phyloP scores from a whole-genome alignment of 768 basidiomycete genomes.

The Russula earlei region DNA sequence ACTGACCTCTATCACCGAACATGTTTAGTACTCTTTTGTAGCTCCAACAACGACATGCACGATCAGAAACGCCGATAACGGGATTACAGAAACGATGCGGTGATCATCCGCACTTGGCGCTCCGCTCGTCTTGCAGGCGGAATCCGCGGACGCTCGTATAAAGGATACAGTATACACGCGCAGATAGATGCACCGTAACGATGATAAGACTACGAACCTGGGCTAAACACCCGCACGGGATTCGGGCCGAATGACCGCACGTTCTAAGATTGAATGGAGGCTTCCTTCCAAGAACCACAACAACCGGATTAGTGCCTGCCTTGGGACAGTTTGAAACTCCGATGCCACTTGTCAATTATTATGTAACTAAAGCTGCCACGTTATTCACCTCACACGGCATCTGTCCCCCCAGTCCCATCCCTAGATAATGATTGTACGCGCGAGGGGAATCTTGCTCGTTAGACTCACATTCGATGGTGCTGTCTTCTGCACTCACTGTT shows the following conservation, averaged over 20 bases:
- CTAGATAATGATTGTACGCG: no score
- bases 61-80: slow-evolving; percentile 8
- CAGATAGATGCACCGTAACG: neutral
- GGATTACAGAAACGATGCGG: neutral
- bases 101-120: neutral
- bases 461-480: no score
- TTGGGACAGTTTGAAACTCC: neutral
- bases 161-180: no score
- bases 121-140: neutral
- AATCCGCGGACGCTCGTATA: neutral
- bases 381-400: no score
- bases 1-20: slow-evolving; percentile 11
- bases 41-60: slow-evolving; percentile 11
- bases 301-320: neutral
- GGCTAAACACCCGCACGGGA: neutral
- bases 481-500: neutral
- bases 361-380: neutral
- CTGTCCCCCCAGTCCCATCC: no score
- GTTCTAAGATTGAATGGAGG: neutral
- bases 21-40: slow-evolving; percentile 12
- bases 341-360: neutral
- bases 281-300: neutral
- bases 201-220: neutral
- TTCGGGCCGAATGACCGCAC: neutral
- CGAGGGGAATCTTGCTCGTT: no score